Conservation (phyloP, 176 grass and related monocot species). For the maize (Zea mays) region DNA sequence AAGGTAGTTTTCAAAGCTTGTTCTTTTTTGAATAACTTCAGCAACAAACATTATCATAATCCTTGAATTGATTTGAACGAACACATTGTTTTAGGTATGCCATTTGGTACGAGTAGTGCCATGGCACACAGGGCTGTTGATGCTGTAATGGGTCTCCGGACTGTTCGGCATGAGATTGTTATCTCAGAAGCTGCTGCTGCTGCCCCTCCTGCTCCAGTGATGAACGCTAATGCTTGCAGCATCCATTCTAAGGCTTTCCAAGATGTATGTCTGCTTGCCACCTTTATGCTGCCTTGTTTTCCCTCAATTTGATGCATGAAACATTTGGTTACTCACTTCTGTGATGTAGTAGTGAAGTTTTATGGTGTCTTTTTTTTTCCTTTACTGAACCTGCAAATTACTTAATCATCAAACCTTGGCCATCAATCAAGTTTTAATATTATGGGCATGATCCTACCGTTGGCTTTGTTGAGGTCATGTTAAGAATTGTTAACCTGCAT, state of each 20-base stretch:
- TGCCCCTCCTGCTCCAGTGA: slow-evolving; percentile 38
- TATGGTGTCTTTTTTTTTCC: background rate
- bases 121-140: slow-evolving; percentile 86
- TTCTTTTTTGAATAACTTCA: background rate
- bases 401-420: background rate
- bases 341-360: too few relatives aligned
- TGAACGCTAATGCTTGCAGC: slow-evolving; percentile 53
- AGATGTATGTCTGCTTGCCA: slow-evolving; percentile 48
- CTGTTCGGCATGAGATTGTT: slow-evolving; percentile 73
- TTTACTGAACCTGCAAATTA: background rate
- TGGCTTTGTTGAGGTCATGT: background rate
- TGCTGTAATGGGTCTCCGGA: slow-evolving; percentile 71
- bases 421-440: background rate
- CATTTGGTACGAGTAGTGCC: slow-evolving; percentile 80
- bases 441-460: background rate
- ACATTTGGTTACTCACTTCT: too few relatives aligned
- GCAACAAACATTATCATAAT: background rate
- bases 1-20: slow-evolving; percentile 47
- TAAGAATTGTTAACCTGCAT: background rate
- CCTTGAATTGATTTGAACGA: background rate
- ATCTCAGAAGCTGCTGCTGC: slow-evolving; percentile 51
- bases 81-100: slow-evolving; percentile 53
- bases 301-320: background rate
- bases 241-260: slow-evolving; percentile 75
- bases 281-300: background rate